A percentile compares a stretch with the other conserved stretches of the same genome.
phyloP scores from a whole-genome alignment of 2,329 filamentous ascomycete species.

The Ceratocystis diversiconidia region DNA sequence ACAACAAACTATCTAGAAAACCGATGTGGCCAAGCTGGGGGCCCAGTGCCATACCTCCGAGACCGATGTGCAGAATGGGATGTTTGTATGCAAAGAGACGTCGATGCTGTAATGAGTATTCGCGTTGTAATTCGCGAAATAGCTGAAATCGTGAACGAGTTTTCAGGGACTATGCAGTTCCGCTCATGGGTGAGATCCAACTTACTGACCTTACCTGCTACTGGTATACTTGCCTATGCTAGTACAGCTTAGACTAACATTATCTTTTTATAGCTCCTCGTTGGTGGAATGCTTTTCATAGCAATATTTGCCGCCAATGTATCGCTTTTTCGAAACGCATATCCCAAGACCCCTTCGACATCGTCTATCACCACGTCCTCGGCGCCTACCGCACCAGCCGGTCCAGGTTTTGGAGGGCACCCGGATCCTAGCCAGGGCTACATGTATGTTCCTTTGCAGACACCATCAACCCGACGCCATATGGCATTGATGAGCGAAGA shows the following conservation, averaged over 20 bases:
- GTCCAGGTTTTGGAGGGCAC: constrained; percentile 2
- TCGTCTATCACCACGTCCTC: not conserved
- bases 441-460: constrained; percentile 31
- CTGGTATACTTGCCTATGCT: not conserved
- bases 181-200: constrained; percentile 46
- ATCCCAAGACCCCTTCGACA: not conserved
- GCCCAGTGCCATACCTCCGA: constrained; percentile 53
- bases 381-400: not conserved
- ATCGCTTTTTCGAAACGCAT: constrained; percentile 24
- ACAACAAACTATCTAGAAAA: constrained; percentile 62
- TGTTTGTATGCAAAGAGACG: constrained; percentile 74
- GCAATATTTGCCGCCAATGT: constrained; percentile 39
- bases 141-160: constrained; percentile 84
- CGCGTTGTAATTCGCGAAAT: constrained; percentile 76
- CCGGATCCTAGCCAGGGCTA: constrained; percentile 26
- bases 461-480: constrained; percentile 27
- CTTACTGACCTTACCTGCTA: not conserved
- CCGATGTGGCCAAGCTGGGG: constrained; percentile 46
- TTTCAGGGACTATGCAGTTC: constrained; percentile 78
- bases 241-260: not conserved
- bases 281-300: constrained; percentile 35
- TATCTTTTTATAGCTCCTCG: constrained; percentile 31
- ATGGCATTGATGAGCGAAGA: constrained; percentile 16
- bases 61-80: constrained; percentile 67
- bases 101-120: constrained; percentile 61